Conservation (phyloP, 176 grass and related monocot species). For the Rhynchospora breviuscula region DNA sequence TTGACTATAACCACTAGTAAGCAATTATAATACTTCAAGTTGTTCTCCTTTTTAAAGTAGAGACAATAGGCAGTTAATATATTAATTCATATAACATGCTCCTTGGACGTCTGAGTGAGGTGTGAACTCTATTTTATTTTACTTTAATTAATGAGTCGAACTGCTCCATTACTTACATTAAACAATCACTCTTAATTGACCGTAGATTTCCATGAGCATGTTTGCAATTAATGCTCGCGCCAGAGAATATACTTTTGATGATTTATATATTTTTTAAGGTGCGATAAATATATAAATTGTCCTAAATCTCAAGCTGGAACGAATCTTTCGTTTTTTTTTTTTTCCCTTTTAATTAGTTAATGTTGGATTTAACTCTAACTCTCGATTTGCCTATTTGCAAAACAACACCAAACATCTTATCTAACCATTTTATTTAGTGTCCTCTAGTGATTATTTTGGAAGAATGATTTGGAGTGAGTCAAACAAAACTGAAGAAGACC, state of each 20-base stretch:
- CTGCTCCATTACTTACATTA: neutral
- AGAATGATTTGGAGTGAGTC: too few species aligned
- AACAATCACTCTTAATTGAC: neutral
- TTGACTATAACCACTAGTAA: neutral
- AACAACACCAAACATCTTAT: too few species aligned
- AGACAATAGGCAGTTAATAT: too few species aligned
- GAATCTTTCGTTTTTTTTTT: neutral
- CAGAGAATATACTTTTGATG: neutral
- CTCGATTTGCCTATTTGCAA: too few species aligned
- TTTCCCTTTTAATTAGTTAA: too few species aligned
- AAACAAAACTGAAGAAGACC: too few species aligned
- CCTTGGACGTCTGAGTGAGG: too few species aligned
- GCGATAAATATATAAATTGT: neutral
- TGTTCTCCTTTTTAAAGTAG: neutral
- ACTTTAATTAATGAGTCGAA: neutral
- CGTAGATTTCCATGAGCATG: neutral
- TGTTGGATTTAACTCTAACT: too few species aligned
- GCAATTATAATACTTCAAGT: neutral
- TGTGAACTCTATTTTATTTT: too few species aligned
- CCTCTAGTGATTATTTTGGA: too few species aligned
- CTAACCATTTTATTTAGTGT: too few species aligned
- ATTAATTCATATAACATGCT: too few species aligned
- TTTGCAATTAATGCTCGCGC: neutral
- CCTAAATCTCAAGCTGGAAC: neutral
- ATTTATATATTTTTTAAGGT: neutral